Conservation (phyloP, 192 early-diverging fungal species). For the Powellomyces hirtus region DNA sequence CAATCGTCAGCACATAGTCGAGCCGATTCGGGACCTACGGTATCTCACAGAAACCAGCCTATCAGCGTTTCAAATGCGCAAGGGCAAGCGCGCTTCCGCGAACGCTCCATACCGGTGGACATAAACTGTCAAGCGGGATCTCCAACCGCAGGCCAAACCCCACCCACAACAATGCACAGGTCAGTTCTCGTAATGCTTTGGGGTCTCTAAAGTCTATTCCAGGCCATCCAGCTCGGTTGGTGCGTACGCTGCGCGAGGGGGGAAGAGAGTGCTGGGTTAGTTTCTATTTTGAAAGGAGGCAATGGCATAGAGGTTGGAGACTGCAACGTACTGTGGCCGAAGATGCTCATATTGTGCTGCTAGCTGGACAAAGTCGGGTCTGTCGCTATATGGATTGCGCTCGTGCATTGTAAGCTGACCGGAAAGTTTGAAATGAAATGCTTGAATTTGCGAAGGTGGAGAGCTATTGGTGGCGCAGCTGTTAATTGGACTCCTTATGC, state of each 20-base stretch:
- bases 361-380: constrained; percentile 52
- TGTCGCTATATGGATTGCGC: constrained; percentile 54
- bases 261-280: neutral
- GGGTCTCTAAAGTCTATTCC: constrained; percentile 67
- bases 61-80: neutral
- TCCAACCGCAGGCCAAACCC: constrained; percentile 66
- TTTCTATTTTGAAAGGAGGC: neutral
- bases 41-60: neutral
- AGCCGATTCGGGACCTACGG: constrained; percentile 25
- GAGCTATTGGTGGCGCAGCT: too few relatives aligned
- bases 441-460: too few relatives aligned
- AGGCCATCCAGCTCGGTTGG: constrained; percentile 12
- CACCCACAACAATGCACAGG: constrained; percentile 53
- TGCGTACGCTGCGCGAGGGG: constrained; percentile 9
- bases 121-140: constrained; percentile 65
- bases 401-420: constrained; percentile 70
- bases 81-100: neutral
- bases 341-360: constrained; percentile 48
- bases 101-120: constrained; percentile 55
- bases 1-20: constrained; percentile 69
- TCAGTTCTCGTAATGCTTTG: constrained; percentile 57
- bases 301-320: neutral
- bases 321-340: constrained; percentile 44
- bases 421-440: too few relatives aligned
- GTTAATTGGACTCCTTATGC: too few relatives aligned